Percentiles rank a stretch among this genome's conserved stretches.
Evolutionary conservation across 306 rosid genomes (phyloP).

Genomic region (Dalbergia cultrata): DNA sequence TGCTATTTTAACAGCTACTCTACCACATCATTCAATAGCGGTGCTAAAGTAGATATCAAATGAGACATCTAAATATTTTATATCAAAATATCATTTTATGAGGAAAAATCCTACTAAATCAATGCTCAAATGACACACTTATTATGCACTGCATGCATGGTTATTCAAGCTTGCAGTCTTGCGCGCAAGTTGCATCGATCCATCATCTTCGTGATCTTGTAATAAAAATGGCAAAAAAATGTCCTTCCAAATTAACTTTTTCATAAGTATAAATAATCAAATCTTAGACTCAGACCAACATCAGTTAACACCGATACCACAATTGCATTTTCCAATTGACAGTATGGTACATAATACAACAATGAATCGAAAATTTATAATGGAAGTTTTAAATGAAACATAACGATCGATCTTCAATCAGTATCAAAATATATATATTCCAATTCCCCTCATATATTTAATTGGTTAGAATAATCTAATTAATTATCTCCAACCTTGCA

Average conservation of each 20-base stretch:
- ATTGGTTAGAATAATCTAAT: constrained; percentile 37
- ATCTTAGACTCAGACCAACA: background rate
- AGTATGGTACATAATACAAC: constrained; percentile 20
- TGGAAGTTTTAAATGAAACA: constrained; percentile 14
- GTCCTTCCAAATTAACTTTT: background rate
- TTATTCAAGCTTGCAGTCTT: background rate
- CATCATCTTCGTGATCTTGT: background rate
- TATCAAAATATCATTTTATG: too few species aligned
- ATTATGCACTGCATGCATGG: background rate
- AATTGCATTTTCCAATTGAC: background rate
- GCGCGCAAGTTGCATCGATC: background rate
- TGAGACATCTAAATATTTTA: too few species aligned
- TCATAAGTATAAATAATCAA: background rate
- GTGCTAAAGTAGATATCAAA: too few species aligned
- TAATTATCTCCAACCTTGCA: constrained; percentile 29
- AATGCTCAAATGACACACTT: background rate
- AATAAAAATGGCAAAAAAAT: background rate
- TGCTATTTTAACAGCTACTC: too few species aligned
- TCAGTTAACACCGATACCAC: background rate
- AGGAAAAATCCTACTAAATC: too few species aligned
- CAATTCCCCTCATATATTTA: background rate
- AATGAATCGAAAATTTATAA: constrained; percentile 28
- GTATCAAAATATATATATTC: constrained; percentile 17
- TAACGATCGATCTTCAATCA: constrained; percentile 39
- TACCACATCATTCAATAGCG: too few species aligned